Conservation (phyloP, 768 basidiomycete species). For the Termitomyces sp. region DNA sequence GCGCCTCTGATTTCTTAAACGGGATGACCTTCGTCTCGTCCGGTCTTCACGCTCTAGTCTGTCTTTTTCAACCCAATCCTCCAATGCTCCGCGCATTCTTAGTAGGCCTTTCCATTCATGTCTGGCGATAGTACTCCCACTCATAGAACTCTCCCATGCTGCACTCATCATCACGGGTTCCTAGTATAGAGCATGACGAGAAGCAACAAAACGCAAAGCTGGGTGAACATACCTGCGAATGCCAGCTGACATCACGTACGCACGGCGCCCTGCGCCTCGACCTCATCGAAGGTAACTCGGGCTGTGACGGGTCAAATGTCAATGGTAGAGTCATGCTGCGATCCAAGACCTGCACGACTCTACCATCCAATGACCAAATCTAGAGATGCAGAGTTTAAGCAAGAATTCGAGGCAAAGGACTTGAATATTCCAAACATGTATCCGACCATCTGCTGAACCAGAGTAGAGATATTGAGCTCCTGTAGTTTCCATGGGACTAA, state of each 20-base stretch:
- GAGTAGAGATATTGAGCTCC: slow-evolving; percentile 93
- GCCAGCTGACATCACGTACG: slow-evolving; percentile 96
- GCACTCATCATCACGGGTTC: slow-evolving; percentile 91
- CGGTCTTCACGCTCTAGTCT: slow-evolving; percentile 17
- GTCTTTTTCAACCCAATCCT: slow-evolving; percentile 69
- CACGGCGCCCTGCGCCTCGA: slow-evolving; percentile 36
- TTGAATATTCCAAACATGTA: slow-evolving; percentile 55
- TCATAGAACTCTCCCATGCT: slow-evolving; percentile 69
- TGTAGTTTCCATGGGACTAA: slow-evolving; percentile 90
- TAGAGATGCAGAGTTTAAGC: slow-evolving; percentile 23
- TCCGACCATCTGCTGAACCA: slow-evolving; percentile 78
- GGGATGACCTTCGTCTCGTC: slow-evolving; percentile 20
- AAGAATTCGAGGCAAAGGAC: slow-evolving; percentile 1
- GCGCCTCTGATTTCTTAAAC: slow-evolving; percentile 10
- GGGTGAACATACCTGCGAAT: slow-evolving; percentile 52
- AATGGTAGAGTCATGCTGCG: slow-evolving; percentile 69
- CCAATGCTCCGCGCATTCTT: slow-evolving; percentile 59
- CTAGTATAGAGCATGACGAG: slow-evolving; percentile 23
- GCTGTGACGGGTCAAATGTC: slow-evolving; percentile 64
- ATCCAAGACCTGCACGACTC: slow-evolving; percentile 78
- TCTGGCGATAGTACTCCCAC: slow-evolving; percentile 76
- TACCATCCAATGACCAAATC: slow-evolving; percentile 96
- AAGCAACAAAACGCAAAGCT: neutral
- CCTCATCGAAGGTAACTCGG: slow-evolving; percentile 32
- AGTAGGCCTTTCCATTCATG: slow-evolving; percentile 96